phyloP scores from a whole-genome alignment of 345 rosid species.

The Angophora floribunda region DNA sequence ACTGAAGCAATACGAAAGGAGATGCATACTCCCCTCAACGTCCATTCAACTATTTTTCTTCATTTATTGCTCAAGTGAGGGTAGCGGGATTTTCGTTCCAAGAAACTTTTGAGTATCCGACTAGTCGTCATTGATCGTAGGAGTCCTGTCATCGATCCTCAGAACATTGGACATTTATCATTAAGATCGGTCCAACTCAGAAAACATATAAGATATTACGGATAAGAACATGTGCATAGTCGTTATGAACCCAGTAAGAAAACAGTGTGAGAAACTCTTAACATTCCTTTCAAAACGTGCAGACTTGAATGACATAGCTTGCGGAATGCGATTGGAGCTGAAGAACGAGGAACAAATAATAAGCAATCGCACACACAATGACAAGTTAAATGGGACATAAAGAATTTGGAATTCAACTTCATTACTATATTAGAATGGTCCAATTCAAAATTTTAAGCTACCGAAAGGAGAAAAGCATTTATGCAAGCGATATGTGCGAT shows the following conservation, averaged over 20 bases:
- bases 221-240: background rate
- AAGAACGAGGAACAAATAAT: background rate
- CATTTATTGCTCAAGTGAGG: background rate
- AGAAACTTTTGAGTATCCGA: background rate
- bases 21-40: background rate
- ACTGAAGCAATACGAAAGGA: background rate
- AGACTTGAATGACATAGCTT: background rate
- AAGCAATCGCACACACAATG: background rate
- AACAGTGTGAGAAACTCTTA: background rate
- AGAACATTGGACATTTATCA: background rate
- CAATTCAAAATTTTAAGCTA: no score
- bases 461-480: no score
- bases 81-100: background rate
- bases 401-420: no score
- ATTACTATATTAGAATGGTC: no score
- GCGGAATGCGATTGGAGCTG: background rate
- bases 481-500: no score
- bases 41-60: background rate
- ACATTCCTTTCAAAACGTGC: background rate
- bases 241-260: background rate
- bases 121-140: background rate
- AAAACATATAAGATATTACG: background rate
- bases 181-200: background rate
- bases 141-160: background rate
- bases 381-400: no score